These are phyloP conservation scores for Malus sieversii DNA, from an alignment of 306 rosid species.

Conservation along the genomic window DNA sequence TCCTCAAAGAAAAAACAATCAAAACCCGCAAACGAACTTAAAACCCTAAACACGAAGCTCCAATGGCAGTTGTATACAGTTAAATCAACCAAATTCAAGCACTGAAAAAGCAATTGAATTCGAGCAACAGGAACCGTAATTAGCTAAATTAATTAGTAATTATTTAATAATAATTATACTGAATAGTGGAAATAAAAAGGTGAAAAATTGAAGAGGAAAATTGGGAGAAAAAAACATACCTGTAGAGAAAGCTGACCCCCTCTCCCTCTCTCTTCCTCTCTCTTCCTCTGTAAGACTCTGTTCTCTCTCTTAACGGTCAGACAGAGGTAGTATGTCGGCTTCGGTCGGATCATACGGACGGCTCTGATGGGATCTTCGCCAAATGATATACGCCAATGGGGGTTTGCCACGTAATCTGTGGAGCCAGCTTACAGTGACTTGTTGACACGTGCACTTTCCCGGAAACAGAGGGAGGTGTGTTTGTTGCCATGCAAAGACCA, in stretches of 20 bases:
- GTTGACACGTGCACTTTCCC: constrained; percentile 74
- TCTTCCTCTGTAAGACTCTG: background rate
- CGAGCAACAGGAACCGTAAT: constrained; percentile 11
- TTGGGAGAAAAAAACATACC: constrained; percentile 30
- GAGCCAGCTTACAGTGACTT: constrained; percentile 55
- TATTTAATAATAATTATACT: background rate
- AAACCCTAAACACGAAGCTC: constrained; percentile 19
- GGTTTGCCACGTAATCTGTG: constrained; percentile 27
- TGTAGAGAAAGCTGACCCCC: constrained; percentile 26
- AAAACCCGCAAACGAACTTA: constrained; percentile 12
- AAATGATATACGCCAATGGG: constrained; percentile 13
- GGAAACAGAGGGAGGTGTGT: constrained; percentile 36
- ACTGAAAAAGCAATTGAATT: constrained; percentile 2
- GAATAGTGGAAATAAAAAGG: constrained; percentile 7
- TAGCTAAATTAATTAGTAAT: background rate
- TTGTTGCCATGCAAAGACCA: background rate
- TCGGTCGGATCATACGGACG: constrained; percentile 51
- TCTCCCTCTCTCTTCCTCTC: constrained; percentile 5
- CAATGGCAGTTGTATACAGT: constrained; percentile 15
- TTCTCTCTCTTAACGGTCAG: constrained; percentile 35
- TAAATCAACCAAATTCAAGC: constrained; percentile 27
- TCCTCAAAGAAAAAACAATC: background rate
- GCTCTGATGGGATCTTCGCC: constrained; percentile 53
- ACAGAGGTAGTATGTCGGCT: constrained; percentile 29
- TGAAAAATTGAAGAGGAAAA: constrained; percentile 9